Evolutionary conservation across 495 filamentous ascomycete species (phyloP).

Genomic region (Aspergillus indologenus): DNA sequence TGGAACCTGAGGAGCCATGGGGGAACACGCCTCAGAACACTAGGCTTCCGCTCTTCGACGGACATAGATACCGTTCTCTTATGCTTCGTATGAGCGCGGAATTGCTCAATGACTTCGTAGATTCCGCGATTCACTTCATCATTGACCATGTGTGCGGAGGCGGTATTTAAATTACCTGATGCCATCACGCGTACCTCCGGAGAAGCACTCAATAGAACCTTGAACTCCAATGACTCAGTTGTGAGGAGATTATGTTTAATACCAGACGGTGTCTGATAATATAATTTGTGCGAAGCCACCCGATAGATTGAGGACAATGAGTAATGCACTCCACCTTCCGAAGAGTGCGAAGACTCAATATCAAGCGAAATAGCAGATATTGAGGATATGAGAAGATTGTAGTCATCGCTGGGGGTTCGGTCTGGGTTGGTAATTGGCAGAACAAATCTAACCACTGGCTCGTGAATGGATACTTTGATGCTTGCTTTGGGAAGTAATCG

Average conservation of each 20-base stretch:
- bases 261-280: slow-evolving; percentile 85
- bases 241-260: slow-evolving; percentile 80
- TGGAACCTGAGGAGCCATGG: slow-evolving; percentile 80
- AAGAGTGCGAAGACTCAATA: slow-evolving; percentile 89
- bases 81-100: slow-evolving; percentile 61
- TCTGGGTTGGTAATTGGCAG: slow-evolving; percentile 71
- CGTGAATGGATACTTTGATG: slow-evolving; percentile 93
- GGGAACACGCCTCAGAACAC: slow-evolving; percentile 74
- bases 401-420: slow-evolving; percentile 57
- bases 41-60: slow-evolving; percentile 50
- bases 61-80: slow-evolving; percentile 56
- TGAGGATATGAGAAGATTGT: slow-evolving; percentile 89
- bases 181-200: slow-evolving; percentile 81
- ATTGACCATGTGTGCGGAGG: slow-evolving; percentile 84
- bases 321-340: slow-evolving; percentile 81
- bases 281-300: slow-evolving; percentile 83
- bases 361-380: slow-evolving; percentile 91
- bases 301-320: slow-evolving; percentile 77
- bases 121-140: slow-evolving; percentile 89
- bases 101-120: slow-evolving; percentile 81
- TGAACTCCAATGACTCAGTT: slow-evolving; percentile 82
- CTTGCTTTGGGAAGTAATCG: slow-evolving; percentile 88
- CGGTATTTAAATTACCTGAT: slow-evolving; percentile 77
- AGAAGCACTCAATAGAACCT: slow-evolving; percentile 76
- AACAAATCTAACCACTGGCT: slow-evolving; percentile 86